Base-by-base conservation (phyloP, 805 yeast species). In the Metschnikowia henanensis region DNA sequence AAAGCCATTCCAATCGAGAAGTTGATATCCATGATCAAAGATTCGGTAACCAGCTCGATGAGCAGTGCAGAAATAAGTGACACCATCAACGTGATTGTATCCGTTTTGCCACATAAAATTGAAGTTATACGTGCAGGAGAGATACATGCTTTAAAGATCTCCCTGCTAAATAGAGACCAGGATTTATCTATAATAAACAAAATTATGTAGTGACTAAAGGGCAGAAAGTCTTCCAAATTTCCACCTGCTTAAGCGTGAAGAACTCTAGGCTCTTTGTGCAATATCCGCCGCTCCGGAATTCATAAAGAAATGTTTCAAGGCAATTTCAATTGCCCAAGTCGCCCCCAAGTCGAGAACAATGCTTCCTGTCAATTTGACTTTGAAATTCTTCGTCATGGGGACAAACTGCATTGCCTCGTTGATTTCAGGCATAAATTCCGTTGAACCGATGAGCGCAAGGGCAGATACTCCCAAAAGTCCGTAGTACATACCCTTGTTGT, bases 401-500 rank as follows among this genome's bases (percentile, higher is more conserved):
- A 94, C 99, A 65, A 94, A 87, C 62, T 84, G 81, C 83, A 94
- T 82, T 13, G 88, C 88, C 62, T 87, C 92, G 64, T 94, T 94
- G 60, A 94, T 68, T 71, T 94, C 99, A 26, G 98, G 98, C 58
- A 91, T 63, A 59, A 92, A 85, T 66, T 94, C 99, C 19, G 98
- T 90, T 5, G 97, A 83, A 13, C 98, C 96, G 9, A 92, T 77
- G 45, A 94, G 66, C 1, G 97, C 95, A 58, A 94, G 76, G 31
- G 79, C 88, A 19, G 95, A 85, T 53, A 92, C 97, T 53, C 96
- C 96, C 29, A 92, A 62, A 45, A 94, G 76, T 19, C 99, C 99
- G 56, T 88, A 92, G 70, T 85, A 92, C 98, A 94, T 94, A 53
- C 97, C 98, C 68, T 84, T 87, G 70, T 94, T 94, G 65, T 86